Base-by-base conservation (phyloP, 78 protist genomes). In the Protostelium mycophagum region DNA sequence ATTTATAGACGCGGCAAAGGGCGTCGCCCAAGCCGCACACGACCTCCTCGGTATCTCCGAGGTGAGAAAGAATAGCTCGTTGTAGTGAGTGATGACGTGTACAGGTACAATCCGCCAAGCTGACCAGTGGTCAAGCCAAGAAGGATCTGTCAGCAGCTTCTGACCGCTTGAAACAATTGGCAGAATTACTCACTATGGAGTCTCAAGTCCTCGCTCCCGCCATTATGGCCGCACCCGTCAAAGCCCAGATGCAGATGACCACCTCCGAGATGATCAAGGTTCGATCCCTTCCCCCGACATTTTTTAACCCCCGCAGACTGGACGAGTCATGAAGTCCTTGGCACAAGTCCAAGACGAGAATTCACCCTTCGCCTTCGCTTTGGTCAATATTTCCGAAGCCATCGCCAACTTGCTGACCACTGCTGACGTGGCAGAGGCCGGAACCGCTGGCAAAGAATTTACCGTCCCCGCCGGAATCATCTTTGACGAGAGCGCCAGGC, bases 161-260 rank as follows among this genome's bases (percentile, higher is more conserved):
- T 5, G 73, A 51, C 73, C 73, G 73, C 16, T 16, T 51, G 31
- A 51, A 51, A 16, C 5, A 5, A 5, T 16, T 51, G 31, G 5
- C 73, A 5, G 73, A 51, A 25, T 5, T 51, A 25, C 73, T 51
- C 73, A 16, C 31, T 16, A 51, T 51, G 73, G 90, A 88, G 29
- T 88, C 94, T 28, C 94, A 88, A 84, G 91, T 91, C 29, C 63
- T 92, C 29, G 94, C 94, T 1, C 88, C 94, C 31, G 90, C 94
- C 0, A 92, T 92, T n/a, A 84, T 92, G 51, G 94, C 89, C 38
- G 92, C 90, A 88, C 89, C 39, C 63, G 89, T 91, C 29, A 35
- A 91, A 31, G 73, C 35, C 34, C 94, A 92, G 86, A 85, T 92
- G 39, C 89, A 92, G 73, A 51, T 51, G 63, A 85, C 88, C 35